Conservation (phyloP, 2,329 filamentous ascomycete genomes). For the Cercospora beticola region DNA sequence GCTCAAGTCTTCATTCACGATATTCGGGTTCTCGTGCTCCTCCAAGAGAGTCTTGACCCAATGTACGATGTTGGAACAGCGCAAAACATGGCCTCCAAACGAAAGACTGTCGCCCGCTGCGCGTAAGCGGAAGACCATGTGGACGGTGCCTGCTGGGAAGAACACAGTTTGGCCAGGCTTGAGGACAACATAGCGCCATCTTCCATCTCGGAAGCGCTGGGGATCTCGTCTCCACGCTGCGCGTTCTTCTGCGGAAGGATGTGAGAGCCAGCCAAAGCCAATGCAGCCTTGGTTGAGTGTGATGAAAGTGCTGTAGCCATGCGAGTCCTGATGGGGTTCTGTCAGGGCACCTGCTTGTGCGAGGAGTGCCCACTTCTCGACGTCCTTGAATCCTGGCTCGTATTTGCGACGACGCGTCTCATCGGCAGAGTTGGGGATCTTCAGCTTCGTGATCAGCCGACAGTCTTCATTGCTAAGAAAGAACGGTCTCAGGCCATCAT, state of each 20-base stretch:
- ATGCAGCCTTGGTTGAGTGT: slow-evolving; percentile 35
- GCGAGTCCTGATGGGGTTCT: slow-evolving; percentile 38
- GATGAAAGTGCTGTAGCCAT: slow-evolving; percentile 39
- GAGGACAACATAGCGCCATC: slow-evolving; percentile 36
- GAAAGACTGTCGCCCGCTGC: slow-evolving; percentile 35
- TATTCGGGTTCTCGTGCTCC: slow-evolving; percentile 44
- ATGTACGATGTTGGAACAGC: slow-evolving; percentile 40
- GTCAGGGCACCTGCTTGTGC: slow-evolving; percentile 38
- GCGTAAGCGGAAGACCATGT: slow-evolving; percentile 38
- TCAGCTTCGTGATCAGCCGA: slow-evolving; percentile 37
- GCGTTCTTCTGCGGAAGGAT: slow-evolving; percentile 31
- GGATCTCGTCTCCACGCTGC: slow-evolving; percentile 28
- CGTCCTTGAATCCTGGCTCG: slow-evolving; percentile 35
- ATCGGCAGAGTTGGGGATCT: slow-evolving; percentile 30
- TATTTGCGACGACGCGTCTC: slow-evolving; percentile 32
- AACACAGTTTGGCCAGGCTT: slow-evolving; percentile 36
- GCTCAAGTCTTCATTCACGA: slow-evolving; percentile 48
- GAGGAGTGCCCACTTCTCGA: slow-evolving; percentile 39
- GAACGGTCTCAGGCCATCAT: slow-evolving; percentile 35
- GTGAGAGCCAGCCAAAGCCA: slow-evolving; percentile 37
- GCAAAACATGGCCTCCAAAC: slow-evolving; percentile 37
- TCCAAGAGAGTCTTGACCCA: slow-evolving; percentile 49
- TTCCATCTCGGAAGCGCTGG: slow-evolving; percentile 25
- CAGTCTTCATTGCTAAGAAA: slow-evolving; percentile 37
- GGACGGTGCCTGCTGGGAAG: slow-evolving; percentile 37